Evolutionary conservation across 2,329 filamentous ascomycete species (phyloP), one percentile per base, ranked within the genome.

Genomic region (Apiospora koreana): DNA sequence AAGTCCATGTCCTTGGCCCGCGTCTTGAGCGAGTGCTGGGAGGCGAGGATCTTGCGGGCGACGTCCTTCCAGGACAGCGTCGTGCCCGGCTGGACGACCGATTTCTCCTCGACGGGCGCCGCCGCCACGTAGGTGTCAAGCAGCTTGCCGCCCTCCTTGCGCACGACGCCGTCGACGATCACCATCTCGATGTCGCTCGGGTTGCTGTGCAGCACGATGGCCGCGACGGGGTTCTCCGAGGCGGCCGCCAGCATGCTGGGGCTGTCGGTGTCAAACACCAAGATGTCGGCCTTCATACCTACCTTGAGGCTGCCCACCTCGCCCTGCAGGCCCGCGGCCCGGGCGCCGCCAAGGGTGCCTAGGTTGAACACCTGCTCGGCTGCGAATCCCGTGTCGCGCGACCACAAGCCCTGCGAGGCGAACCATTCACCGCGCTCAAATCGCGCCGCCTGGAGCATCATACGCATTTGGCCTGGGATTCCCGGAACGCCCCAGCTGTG

Each of bases 281-380:
- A 78, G 0, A 88, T 71, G 75, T 88, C 86, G 1, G 86, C 86
- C 43, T 78, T 76, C 71, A 83, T 83, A 0, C 85, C 85, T 16
- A 81, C 82, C n/a, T 76, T 77, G 48, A 88, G 78, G 23, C 80
- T 82, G 0, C 85, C 86, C 31, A 86, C 78, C 62, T 81, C 73
- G 12, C 79, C 74, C 25, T 80, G 79, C 79, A 86, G 79, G 1
- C 82, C 79, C 3, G 82, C 76, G 0, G 84, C 83, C 69, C 80
- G 76, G 0, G 85, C 85, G 0, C 84, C 84, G 1, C 79, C 77
- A n/a, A 87, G 80, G 0, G 85, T 87, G 0, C 79, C 85, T 7
- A 87, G 79, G 71, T 87, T 86, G 75, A 85, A 87, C 2, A 80
- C 84, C 48, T 85, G 80, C 62, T 83, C 79, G 0, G 80, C 81